Evolutionary conservation across 495 filamentous ascomycete genomes (phyloP).

Genomic region (Talaromyces borbonicus): DNA sequence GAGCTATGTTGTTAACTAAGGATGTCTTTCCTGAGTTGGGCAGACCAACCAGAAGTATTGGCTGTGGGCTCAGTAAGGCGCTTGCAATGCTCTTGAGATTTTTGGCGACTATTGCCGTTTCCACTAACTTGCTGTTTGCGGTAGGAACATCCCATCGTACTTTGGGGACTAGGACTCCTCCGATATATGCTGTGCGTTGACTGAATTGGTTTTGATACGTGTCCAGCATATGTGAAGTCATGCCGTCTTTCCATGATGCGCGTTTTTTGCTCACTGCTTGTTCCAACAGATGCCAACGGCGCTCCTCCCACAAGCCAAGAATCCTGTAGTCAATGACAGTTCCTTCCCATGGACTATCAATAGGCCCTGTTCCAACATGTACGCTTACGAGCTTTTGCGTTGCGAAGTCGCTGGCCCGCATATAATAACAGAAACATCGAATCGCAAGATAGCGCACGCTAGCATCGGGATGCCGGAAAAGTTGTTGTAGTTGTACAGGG

Average conservation of each 20-base stretch:
- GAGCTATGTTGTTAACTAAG: conserved; percentile 72
- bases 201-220: conserved; percentile 36
- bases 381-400: conserved; percentile 56
- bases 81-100: conserved; percentile 62
- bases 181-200: conserved; percentile 42
- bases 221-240: conserved; percentile 12
- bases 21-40: conserved; percentile 88
- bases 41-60: conserved; percentile 72
- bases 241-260: conserved; percentile 10
- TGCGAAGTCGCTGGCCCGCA: conserved; percentile 71
- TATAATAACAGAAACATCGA: conserved; percentile 64
- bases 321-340: conserved; percentile 73
- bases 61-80: conserved; percentile 51
- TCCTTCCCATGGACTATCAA: conserved; percentile 67
- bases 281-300: conserved; percentile 28
- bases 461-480: conserved; percentile 51
- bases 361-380: conserved; percentile 49
- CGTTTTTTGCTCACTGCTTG: conserved; percentile 15
- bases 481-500: conserved; percentile 53
- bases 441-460: conserved; percentile 72
- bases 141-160: conserved; percentile 38
- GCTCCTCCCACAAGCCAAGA: conserved; percentile 70
- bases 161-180: conserved; percentile 58
- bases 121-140: conserved; percentile 47
- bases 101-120: conserved; percentile 56